Evolutionary conservation across 345 rosid genomes (phyloP).

Genomic region (Rhizophora apiculata): DNA sequence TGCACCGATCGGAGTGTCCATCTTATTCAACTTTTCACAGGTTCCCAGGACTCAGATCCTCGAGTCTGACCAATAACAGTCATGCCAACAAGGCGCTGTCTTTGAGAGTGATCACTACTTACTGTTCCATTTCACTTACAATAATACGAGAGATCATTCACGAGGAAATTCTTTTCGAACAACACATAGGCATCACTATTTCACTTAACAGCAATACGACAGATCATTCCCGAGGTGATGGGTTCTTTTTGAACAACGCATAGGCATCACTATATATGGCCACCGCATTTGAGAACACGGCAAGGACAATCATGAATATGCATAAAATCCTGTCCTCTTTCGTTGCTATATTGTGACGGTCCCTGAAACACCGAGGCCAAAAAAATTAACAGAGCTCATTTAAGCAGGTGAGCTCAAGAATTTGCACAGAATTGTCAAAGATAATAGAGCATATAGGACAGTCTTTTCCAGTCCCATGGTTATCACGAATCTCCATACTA

Average conservation of each 20-base stretch:
- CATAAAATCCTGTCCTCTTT: slow-evolving; percentile 59
- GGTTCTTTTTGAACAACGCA: slow-evolving; percentile 47
- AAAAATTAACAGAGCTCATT: background rate
- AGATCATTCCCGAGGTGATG: slow-evolving; percentile 27
- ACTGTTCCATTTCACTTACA: background rate
- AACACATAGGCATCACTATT: slow-evolving; percentile 63
- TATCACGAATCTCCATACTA: background rate
- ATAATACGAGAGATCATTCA: slow-evolving; percentile 13
- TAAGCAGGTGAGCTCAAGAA: background rate
- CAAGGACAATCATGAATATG: slow-evolving; percentile 66
- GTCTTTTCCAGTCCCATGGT: too few relatives aligned
- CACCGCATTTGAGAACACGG: slow-evolving; percentile 62
- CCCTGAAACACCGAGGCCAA: slow-evolving; percentile 43
- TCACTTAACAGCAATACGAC: background rate
- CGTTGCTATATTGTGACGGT: slow-evolving; percentile 69
- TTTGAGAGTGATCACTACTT: slow-evolving; percentile 1
- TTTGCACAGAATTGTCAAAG: background rate
- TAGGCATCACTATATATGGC: slow-evolving; percentile 82
- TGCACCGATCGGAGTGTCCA: background rate
- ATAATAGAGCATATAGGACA: background rate
- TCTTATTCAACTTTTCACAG: slow-evolving; percentile 11
- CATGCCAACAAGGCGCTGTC: slow-evolving; percentile 5
- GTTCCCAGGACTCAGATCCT: slow-evolving; percentile 6
- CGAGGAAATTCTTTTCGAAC: slow-evolving; percentile 39
- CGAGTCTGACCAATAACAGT: background rate